These are phyloP conservation scores for Plantago ovata DNA, from an alignment of 257 asterid genomes.

Conservation along the genomic window DNA sequence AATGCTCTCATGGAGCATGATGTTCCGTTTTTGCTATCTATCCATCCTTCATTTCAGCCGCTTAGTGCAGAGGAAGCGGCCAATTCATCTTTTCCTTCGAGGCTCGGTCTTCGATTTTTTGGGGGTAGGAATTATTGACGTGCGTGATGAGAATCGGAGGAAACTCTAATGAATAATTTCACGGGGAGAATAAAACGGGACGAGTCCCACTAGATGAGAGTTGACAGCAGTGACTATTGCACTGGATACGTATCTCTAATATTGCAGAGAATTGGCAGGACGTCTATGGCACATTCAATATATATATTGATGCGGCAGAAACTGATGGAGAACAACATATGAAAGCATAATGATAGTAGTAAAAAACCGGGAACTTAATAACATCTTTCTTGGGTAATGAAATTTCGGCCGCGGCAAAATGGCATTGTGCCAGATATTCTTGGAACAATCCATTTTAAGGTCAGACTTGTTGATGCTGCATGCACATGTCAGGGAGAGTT, in stretches of 20 bases:
- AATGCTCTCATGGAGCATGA: conserved; percentile 96
- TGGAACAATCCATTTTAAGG: conserved; percentile 83
- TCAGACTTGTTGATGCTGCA: conserved; percentile 78
- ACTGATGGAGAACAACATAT: conserved; percentile 96
- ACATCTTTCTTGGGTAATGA: conserved; percentile 98
- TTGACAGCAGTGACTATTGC: conserved; percentile 88
- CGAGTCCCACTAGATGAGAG: conserved; percentile 99
- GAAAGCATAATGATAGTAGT: conserved; percentile 98
- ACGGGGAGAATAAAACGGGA: too few species aligned
- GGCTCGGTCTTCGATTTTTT: conserved; percentile 88
- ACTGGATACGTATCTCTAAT: conserved; percentile 82
- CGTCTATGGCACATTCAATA: conserved; percentile 78
- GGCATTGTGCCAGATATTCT: conserved; percentile 94
- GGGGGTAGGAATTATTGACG: conserved; percentile 95
- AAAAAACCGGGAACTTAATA: conserved; percentile 97
- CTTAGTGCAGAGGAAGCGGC: conserved; percentile 84
- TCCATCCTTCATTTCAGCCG: conserved; percentile 89
- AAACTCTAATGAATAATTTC: conserved; percentile 95
- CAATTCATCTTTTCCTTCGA: conserved; percentile 82
- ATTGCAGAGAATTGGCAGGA: conserved; percentile 93
- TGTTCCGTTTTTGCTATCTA: conserved; percentile 80
- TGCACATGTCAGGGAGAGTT: conserved; percentile 87
- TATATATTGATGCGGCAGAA: conserved; percentile 96
- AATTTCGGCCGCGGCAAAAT: conserved; percentile 91
- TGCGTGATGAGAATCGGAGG: conserved; percentile 97